A percentile compares a stretch with the other conserved stretches of the same genome.
phyloP scores from a whole-genome alignment of 495 filamentous ascomycete species.

The Talaromyces adpressus region DNA sequence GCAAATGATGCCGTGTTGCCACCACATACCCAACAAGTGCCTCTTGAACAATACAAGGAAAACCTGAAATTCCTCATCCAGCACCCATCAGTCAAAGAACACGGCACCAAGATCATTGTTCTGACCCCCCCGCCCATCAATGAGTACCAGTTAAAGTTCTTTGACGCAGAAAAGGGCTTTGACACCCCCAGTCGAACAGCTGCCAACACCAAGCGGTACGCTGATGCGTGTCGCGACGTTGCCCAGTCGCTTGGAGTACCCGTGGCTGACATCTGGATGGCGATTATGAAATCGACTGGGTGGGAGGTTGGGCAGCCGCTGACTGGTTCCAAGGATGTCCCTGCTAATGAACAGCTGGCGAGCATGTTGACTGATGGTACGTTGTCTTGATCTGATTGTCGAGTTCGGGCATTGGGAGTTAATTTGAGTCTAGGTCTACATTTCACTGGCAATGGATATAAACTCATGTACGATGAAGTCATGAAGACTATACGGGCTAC shows the following conservation, averaged over 20 bases:
- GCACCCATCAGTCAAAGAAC: constrained; percentile 59
- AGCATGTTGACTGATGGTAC: constrained; percentile 55
- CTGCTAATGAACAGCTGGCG: constrained; percentile 40
- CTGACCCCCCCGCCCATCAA: constrained; percentile 76
- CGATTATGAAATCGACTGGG: constrained; percentile 58
- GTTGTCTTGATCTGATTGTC: constrained; percentile 10
- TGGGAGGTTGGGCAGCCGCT: constrained; percentile 53
- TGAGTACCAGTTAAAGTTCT: constrained; percentile 55
- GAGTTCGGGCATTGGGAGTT: not conserved
- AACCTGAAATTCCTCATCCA: constrained; percentile 65
- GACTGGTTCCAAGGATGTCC: constrained; percentile 43
- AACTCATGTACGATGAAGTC: constrained; percentile 49
- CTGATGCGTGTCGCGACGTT: constrained; percentile 59
- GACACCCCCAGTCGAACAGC: constrained; percentile 51
- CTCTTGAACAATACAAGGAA: constrained; percentile 59
- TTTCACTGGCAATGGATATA: constrained; percentile 54
- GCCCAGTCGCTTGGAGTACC: constrained; percentile 54
- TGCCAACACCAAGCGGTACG: constrained; percentile 59
- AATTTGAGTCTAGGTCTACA: constrained; percentile 46
- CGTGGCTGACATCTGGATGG: constrained; percentile 68
- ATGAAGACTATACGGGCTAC: constrained; percentile 43
- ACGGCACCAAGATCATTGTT: constrained; percentile 66
- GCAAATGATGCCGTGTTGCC: constrained; percentile 77
- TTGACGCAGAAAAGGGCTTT: constrained; percentile 45
- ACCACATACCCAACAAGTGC: constrained; percentile 61